A percentile compares a stretch with the other conserved stretches of the same genome.
Conservation (phyloP, 257 asterid genomes). For the Solanum sparsipilum region DNA sequence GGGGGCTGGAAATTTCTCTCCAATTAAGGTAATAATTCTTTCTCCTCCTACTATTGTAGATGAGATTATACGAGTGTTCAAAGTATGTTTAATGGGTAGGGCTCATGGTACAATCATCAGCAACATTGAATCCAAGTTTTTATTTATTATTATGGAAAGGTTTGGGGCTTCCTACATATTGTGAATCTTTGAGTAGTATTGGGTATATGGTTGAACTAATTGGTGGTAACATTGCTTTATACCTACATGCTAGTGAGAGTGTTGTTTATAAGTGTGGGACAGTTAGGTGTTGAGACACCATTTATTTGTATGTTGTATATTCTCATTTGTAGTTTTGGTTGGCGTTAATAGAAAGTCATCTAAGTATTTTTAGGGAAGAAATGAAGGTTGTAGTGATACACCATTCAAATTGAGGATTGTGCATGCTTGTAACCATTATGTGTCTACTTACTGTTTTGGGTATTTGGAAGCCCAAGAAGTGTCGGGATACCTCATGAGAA, state of each 20-base stretch:
- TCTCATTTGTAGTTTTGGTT: neutral
- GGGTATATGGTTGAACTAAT: neutral
- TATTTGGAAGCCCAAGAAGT: neutral
- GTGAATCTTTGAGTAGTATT: neutral
- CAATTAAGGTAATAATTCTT: too few relatives aligned
- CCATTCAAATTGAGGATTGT: neutral
- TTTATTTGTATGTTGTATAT: neutral
- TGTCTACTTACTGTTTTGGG: neutral
- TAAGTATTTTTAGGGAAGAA: too few relatives aligned
- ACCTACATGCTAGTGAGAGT: neutral
- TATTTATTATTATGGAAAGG: neutral
- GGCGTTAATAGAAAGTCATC: neutral
- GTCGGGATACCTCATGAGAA: neutral
- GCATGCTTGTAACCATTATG: neutral
- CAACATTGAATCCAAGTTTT: neutral
- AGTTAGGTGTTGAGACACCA: too few relatives aligned
- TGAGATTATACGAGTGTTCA: too few relatives aligned
- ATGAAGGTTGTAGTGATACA: neutral
- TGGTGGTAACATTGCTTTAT: neutral
- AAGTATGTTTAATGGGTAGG: neutral
- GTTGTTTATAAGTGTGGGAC: neutral
- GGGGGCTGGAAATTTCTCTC: neutral
- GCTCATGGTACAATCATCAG: neutral
- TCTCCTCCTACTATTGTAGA: neutral
- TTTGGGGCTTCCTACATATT: neutral